Evolutionary conservation across 352 stramenopile genomes (phyloP), one percentile per base, ranked within the genome.

Genomic region (Pythium utonaiense): DNA sequence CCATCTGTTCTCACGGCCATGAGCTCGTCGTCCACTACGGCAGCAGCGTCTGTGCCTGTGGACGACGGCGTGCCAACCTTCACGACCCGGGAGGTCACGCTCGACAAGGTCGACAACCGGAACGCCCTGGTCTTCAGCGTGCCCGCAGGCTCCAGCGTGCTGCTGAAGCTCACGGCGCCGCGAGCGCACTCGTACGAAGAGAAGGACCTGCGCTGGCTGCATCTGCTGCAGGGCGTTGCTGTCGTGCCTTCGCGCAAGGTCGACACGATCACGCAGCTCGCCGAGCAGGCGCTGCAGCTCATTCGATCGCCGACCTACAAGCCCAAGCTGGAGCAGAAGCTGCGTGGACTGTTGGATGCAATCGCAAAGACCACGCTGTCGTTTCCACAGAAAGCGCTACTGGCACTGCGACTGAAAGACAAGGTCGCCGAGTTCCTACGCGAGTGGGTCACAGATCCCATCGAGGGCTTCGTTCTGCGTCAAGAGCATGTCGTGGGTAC

Each of bases 401-500:
- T 86, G 21, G 69, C 73, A 1, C 69, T 91, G 55, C 67, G 75
- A 36, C 54, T 94, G 6, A 94, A 94, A 64, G 82, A 91, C 33
- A 69, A 73, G 33, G 71, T 88, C 50, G 80, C 80, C 33, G 62
- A 69, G n/a, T 86, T 86, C 45, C 71, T 94, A 38, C 80, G 82
- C 21, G 66, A 69, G 52, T 91, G 80, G 82, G 75, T 88, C 44
- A 70, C 73, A n/a, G 75, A 94, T 45, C 82, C 82, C 0, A 34
- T 94, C 6, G 73, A 91, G 3, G 82, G 84, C 3, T 85, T 83
- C 53, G 78, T 89, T 31, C 55, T 90, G 21, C 72, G 73, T 49
- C 89, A 87, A 51, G 71, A 88, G 17, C 76, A 89, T 61, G 77
- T 93, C 24, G 73, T 91, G 0, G 81, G 81, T 83, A 34, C 47